These are phyloP conservation scores for Pistacia atlantica DNA, from an alignment of 345 rosid genomes.

Conservation along the genomic window DNA sequence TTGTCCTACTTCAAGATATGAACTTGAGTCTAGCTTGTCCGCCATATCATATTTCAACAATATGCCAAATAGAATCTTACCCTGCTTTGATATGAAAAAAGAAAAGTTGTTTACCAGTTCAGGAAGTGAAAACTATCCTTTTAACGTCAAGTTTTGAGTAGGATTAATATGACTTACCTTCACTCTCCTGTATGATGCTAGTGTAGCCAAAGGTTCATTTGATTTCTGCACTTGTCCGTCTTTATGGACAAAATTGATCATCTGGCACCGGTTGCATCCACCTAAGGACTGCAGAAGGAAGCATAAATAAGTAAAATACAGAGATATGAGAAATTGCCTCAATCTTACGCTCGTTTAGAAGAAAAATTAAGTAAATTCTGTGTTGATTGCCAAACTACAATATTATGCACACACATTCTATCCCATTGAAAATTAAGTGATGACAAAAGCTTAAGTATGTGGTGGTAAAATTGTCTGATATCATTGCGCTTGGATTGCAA, in stretches of 20 bases:
- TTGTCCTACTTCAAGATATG: constrained; percentile 69
- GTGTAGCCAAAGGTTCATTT: constrained; percentile 79
- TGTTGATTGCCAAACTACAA: not conserved
- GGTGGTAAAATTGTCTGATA: not conserved
- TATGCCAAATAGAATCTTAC: constrained; percentile 86
- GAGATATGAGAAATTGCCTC: not conserved
- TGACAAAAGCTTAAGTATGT: not conserved
- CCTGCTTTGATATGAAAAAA: constrained; percentile 47
- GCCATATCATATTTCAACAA: constrained; percentile 45
- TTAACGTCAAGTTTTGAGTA: not conserved
- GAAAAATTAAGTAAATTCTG: not conserved
- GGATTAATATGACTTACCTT: constrained; percentile 47
- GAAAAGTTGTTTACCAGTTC: not conserved
- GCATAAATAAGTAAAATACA: not conserved
- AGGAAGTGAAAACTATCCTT: not conserved
- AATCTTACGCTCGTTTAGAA: not conserved
- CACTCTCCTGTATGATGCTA: constrained; percentile 88
- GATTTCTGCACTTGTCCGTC: constrained; percentile 68
- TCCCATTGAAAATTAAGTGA: not conserved
- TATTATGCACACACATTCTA: not conserved
- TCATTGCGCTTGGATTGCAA: not conserved
- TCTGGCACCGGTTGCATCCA: constrained; percentile 96
- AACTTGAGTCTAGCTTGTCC: constrained; percentile 23
- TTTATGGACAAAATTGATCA: constrained; percentile 62
- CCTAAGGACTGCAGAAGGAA: constrained; percentile 65